Conservation (phyloP, 441 rosid genomes). For the Pelargonium fulgidum region DNA sequence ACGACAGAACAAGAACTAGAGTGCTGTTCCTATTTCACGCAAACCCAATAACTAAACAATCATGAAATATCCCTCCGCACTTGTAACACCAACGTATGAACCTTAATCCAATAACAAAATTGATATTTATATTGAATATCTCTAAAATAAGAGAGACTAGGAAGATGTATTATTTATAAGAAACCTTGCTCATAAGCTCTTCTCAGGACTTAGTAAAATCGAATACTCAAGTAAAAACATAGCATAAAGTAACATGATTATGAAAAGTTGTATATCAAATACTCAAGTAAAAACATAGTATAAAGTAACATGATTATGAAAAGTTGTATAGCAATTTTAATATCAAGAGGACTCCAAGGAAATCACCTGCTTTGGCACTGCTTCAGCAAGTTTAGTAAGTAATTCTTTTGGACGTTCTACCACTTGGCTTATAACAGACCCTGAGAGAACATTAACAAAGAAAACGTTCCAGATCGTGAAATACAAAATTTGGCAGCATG, state of each 20-base stretch:
- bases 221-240: background rate
- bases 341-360: conserved; percentile 16
- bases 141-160: background rate
- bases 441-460: conserved; percentile 72
- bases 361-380: conserved; percentile 72
- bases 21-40: background rate
- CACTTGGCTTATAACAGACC: conserved; percentile 56
- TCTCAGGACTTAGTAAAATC: background rate
- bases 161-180: background rate
- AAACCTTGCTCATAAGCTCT: too few species aligned
- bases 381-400: conserved; percentile 63
- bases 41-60: background rate
- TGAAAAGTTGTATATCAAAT: background rate
- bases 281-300: background rate
- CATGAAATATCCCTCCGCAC: background rate
- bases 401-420: conserved; percentile 51
- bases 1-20: background rate
- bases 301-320: background rate
- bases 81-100: background rate
- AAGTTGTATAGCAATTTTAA: conserved; percentile 1
- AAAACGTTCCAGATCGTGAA: conserved; percentile 95
- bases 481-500: conserved; percentile 64
- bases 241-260: background rate
- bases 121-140: background rate
- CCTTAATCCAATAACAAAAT: background rate